Evolutionary conservation across 2,329 filamentous ascomycete genomes (phyloP).

Genomic region (Penicillium sp.): DNA sequence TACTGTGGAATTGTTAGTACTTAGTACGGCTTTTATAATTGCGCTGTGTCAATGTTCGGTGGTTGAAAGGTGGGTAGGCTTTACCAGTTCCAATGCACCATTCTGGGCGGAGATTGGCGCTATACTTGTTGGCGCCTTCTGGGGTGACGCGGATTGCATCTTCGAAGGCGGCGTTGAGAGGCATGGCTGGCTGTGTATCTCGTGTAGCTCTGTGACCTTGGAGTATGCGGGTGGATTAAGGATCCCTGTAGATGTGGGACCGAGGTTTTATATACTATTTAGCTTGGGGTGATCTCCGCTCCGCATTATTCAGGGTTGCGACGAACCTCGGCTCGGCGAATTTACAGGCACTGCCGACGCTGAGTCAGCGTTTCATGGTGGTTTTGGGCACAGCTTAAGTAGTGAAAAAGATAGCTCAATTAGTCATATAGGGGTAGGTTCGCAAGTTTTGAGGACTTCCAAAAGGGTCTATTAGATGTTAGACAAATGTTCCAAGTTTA

Average conservation of each 20-base stretch:
- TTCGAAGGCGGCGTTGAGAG: conserved; percentile 33
- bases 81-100: conserved; percentile 68
- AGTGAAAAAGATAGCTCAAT: too few relatives aligned
- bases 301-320: not conserved
- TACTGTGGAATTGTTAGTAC: conserved; percentile 46
- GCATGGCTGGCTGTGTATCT: not conserved
- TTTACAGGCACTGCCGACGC: not conserved
- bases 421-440: too few relatives aligned
- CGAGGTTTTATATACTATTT: not conserved
- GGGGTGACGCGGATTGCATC: conserved; percentile 40
- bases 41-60: not conserved
- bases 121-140: conserved; percentile 57
- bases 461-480: too few relatives aligned
- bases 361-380: not conserved
- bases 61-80: not conserved
- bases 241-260: not conserved
- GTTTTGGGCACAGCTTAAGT: too few relatives aligned
- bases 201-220: not conserved
- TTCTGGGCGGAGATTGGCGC: conserved; percentile 54
- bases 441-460: too few relatives aligned
- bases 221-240: not conserved
- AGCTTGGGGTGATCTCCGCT: not conserved
- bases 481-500: too few relatives aligned
- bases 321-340: not conserved
- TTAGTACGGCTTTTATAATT: conserved; percentile 5